Base-by-base conservation (phyloP, 345 rosid species). In the Corymbia maculata region DNA sequence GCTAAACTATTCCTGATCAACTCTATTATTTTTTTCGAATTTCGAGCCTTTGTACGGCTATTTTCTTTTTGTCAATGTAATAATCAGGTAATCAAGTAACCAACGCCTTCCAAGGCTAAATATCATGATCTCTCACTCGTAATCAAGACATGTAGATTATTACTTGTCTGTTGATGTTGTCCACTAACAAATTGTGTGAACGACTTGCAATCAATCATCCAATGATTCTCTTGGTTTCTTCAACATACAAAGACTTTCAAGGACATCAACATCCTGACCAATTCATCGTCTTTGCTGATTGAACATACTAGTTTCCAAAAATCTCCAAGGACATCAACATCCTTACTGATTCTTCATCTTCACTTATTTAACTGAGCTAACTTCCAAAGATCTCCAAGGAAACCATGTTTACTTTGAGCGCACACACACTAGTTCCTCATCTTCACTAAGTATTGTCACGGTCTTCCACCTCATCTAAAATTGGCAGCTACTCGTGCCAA, bases 321-420 rank as follows among this genome's bases (percentile, higher is more conserved):
- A 8, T 21, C 28, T 55, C 61, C 12, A 55, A 22, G 0, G 28
- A 55, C 22, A 55, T 0, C 0, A 8, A 4, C 61, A 55, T 55
- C 61, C 11, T 2, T 55, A 19, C 28, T 1, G 22, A 55, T 55
- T 55, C 61, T 0, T 55, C 61, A 55, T 55, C 5, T 55, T 55
- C 22, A 55, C 28, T 55, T 0, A 55, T 55, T 55, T 55, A 11
- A 55, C 12, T 22, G 0, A 55, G 61, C 8, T 0, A 0, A 26
- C 28, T 55, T 55, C 5, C 61, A 55, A 55, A 55, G 0, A 55
- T 55, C 61, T 55, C 28, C 61, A 22, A 55, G 28, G 61, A 55
- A 55, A 55, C 28, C 28, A 22, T 0, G 2, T 55, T 55, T 21
- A 55, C 28, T 55, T 1, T 55, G 22, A 55, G n/a, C n/a, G n/a